A percentile compares a stretch with the other conserved stretches of the same genome.
phyloP scores from a whole-genome alignment of 2,329 filamentous ascomycete species.

The Cladosporium austrohemisphaericum region DNA sequence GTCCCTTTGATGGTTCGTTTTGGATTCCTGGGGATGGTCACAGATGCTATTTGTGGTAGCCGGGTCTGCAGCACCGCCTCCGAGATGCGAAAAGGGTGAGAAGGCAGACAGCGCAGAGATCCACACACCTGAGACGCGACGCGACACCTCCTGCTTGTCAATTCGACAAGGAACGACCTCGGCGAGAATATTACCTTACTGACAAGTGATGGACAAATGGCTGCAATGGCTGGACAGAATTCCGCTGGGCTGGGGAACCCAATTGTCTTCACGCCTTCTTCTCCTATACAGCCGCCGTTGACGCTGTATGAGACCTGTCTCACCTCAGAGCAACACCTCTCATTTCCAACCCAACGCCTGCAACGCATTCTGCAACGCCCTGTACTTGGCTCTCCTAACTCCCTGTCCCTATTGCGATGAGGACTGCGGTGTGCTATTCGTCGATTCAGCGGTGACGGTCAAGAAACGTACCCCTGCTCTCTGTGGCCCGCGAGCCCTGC shows the following conservation, averaged over 20 bases:
- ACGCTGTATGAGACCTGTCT: constrained; percentile 10
- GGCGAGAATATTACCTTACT: too few species aligned
- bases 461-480: background rate
- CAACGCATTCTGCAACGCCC: background rate
- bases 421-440: background rate
- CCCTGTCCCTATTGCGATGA: background rate
- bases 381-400: background rate
- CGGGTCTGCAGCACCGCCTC: too few species aligned
- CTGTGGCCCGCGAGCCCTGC: too few species aligned
- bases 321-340: background rate
- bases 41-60: too few species aligned
- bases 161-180: background rate
- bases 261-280: constrained; percentile 3
- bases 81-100: too few species aligned
- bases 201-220: background rate
- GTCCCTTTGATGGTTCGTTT: background rate
- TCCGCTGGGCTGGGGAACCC: constrained; percentile 5
- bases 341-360: constrained; percentile 11
- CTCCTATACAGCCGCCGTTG: constrained; percentile 4
- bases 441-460: background rate
- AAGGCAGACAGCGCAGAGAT: too few species aligned
- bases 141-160: background rate
- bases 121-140: constrained; percentile 1
- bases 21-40: too few species aligned
- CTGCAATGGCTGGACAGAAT: background rate